A percentile compares a stretch with the other conserved stretches of the same genome.
Conservation (phyloP, 305 asterid species). For the Fraxinus sp. region DNA sequence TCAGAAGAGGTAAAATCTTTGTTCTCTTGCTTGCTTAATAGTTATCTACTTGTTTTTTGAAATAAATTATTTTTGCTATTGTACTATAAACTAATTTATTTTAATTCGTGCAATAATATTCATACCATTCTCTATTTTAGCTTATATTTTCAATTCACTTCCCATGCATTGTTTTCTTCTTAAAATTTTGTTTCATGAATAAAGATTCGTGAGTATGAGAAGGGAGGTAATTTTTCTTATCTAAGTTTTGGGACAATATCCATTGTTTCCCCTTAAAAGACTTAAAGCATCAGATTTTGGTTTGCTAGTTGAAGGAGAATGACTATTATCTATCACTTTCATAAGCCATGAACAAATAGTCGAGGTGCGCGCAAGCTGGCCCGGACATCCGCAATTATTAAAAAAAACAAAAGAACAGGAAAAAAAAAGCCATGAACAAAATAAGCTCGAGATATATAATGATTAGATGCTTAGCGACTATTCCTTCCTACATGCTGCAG, state of each 20-base stretch:
- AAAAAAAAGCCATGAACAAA: not conserved
- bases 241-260: conserved; percentile 7
- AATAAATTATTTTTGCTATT: conserved; percentile 2
- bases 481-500: not conserved
- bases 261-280: conserved; percentile 7
- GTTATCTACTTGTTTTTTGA: conserved; percentile 6
- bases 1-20: conserved; percentile 65
- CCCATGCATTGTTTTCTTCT: not conserved
- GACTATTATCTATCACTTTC: not conserved
- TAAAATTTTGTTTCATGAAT: not conserved
- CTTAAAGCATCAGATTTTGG: not conserved
- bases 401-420: no score
- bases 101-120: conserved; percentile 2
- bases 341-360: not conserved
- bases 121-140: not conserved
- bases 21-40: conserved; percentile 14
- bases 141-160: not conserved
- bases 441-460: not conserved
- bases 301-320: conserved; percentile 12
- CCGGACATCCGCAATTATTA: no score
- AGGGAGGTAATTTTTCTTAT: conserved; percentile 12
- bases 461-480: not conserved
- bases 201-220: conserved; percentile 5
- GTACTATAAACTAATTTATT: conserved; percentile 11
- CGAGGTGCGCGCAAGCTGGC: no score